Evolutionary conservation across 2,329 filamentous ascomycete genomes (phyloP), one percentile per base, ranked within the genome.

Genomic region (Fusarium piperis): DNA sequence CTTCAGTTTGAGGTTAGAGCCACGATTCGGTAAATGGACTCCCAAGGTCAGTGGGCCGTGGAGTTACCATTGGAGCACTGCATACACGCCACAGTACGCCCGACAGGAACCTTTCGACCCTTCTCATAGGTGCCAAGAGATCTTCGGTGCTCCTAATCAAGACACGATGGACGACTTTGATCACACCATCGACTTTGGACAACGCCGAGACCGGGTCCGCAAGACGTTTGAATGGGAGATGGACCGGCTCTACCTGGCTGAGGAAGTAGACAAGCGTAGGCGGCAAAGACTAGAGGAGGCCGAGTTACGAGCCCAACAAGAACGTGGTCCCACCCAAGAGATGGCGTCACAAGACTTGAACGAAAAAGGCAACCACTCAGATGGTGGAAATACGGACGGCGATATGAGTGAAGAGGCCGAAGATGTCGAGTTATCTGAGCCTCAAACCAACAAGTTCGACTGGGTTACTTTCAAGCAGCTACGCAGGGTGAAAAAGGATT

Each of bases 191-290:
- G 64, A 70, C 26, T 70, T 39, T 36, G 67, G 60, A 1, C 1
- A 32, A 15, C 64, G 52, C 26, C 64, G 67, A 8, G 51, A 63
- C 4, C 53, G 67, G 23, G 23, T 70, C 2, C 64, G 64, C 11
- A 61, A 64, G 41, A 51, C 57, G 15, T 70, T 70, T 28, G 64
- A 67, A 33, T 67, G 67, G 67, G 67, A 70, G 3, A 28, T 70
- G 57, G 64, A 70, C n/a, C 67, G 67, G 4, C 60, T 70, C 3
- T 64, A 57, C n/a, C 57, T 39, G 8, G 38, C 6, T 12, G 38
- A 39, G 18, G 38, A 39, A 11, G 20, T 11, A 18, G 38, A 39
- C 6, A n/a, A 11, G 3, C 38, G 38, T 11, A 39, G 38, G 18
- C 16, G 38, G n/a, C 18, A 20, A 18, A 20, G 38, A 18, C 16